A percentile compares a stretch with the other conserved stretches of the same genome.
phyloP scores from a whole-genome alignment of 192 early-diverging fungal genomes.

The Umbelopsis sp. region DNA sequence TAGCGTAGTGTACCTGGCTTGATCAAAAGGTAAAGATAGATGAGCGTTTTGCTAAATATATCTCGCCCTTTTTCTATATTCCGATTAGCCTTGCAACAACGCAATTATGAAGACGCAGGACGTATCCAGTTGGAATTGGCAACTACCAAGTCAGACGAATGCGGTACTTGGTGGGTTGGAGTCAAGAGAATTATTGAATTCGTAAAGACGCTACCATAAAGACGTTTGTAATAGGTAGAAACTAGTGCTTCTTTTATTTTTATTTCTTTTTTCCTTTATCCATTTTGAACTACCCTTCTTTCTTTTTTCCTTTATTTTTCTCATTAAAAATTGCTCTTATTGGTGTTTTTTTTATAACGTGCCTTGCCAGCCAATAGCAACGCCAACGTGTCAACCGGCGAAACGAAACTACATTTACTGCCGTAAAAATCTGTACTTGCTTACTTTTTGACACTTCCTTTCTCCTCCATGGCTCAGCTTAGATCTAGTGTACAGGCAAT shows the following conservation, averaged over 20 bases:
- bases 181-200: constrained; percentile 70
- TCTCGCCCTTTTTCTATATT: no score
- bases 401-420: no score
- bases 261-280: not conserved
- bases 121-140: constrained; percentile 69
- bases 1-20: no score
- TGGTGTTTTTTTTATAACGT: not conserved
- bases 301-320: not conserved
- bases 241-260: not conserved
- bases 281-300: not conserved
- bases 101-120: constrained; percentile 52
- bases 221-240: no score
- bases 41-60: not conserved
- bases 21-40: not conserved
- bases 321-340: not conserved
- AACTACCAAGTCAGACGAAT: constrained; percentile 66
- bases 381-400: constrained; percentile 1
- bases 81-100: constrained; percentile 23
- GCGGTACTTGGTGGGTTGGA: constrained; percentile 67
- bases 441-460: no score
- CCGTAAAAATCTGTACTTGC: no score
- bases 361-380: not conserved
- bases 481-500: not conserved
- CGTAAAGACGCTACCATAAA: constrained; percentile 12
- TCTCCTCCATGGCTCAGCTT: not conserved